phyloP scores from a whole-genome alignment of 192 early-diverging fungal genomes.

The Rhizophagus sp. region DNA sequence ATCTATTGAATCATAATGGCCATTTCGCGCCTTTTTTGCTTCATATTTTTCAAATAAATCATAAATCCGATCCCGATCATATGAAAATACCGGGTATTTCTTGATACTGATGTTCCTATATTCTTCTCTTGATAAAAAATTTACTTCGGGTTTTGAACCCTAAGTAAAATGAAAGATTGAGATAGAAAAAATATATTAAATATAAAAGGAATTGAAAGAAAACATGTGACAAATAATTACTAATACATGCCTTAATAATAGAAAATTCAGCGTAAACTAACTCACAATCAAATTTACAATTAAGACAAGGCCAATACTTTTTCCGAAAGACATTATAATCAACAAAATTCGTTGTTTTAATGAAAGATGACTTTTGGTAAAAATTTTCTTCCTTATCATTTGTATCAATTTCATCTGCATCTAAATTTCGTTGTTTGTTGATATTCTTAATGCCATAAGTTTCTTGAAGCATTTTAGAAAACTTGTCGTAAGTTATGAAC shows the following conservation, averaged over 20 bases:
- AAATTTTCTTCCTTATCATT: neutral
- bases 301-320: slow-evolving; percentile 2
- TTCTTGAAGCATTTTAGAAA: slow-evolving; percentile 18
- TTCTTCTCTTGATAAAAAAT: slow-evolving; percentile 16
- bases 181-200: neutral
- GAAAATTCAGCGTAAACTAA: slow-evolving; percentile 15
- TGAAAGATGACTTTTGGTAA: neutral
- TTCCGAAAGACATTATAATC: neutral
- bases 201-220: neutral
- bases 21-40: neutral
- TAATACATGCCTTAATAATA: slow-evolving; percentile 3
- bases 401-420: neutral
- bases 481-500: slow-evolving; percentile 15
- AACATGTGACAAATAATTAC: neutral
- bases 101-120: neutral
- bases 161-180: neutral
- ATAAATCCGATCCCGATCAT: slow-evolving; percentile 17
- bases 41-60: slow-evolving; percentile 21
- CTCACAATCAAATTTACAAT: neutral
- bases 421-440: neutral
- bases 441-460: slow-evolving; percentile 1
- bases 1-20: slow-evolving; percentile 8
- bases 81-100: slow-evolving; percentile 3
- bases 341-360: neutral
- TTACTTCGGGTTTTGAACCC: slow-evolving; percentile 15